Base-by-base conservation (phyloP, 2,329 filamentous ascomycete genomes). In the Pezicula carpinea region DNA sequence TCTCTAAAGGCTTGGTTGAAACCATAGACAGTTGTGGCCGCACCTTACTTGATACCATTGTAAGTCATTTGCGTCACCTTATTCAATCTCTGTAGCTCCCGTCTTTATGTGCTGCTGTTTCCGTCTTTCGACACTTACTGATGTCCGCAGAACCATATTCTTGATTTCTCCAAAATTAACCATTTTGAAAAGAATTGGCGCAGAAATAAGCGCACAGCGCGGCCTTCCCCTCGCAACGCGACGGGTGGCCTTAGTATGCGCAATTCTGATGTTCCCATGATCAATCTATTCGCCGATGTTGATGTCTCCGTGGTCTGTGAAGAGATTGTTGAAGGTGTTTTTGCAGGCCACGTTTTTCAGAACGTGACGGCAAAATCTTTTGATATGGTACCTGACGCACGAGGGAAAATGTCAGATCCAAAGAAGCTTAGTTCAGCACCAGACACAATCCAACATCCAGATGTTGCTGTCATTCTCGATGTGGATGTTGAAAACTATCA, bases 91-190 rank as follows among this genome's bases (percentile, higher is more conserved):
- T 10, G 4, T 26, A 11, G 11, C 10, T 15, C 15, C 5, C 2
- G 36, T 36, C 14, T 13, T 35, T 18, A 3, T 21, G 21, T 32
- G 11, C 4, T 23, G 4, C 11, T 10, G 11, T 26, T 32, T 4
- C 17, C 17, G 31, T 10, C 1, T 32, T n/a, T 26, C 2, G 3
- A 15, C 17, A 6, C 10, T 29, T 31, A 19, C 23, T n/a, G 29
- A 38, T 52, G 43, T 48, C 33, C 3, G 15, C 32, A 63, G 59
- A 68, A 69, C 47, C 66, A 69, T 33, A 64, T 68, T n/a, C 60
- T 69, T 6, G 66, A 69, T 46, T 73, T 68, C 54, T 68, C 61
- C 41, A 67, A 59, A 57, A 69, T 60, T 40, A 69, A 54, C 42
- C 54, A 60, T 42, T 63, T 64, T 34, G 62, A 64, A 42, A 59